Conservation (phyloP, 2,329 filamentous ascomycete species). For the Fusarium coffeatum region DNA sequence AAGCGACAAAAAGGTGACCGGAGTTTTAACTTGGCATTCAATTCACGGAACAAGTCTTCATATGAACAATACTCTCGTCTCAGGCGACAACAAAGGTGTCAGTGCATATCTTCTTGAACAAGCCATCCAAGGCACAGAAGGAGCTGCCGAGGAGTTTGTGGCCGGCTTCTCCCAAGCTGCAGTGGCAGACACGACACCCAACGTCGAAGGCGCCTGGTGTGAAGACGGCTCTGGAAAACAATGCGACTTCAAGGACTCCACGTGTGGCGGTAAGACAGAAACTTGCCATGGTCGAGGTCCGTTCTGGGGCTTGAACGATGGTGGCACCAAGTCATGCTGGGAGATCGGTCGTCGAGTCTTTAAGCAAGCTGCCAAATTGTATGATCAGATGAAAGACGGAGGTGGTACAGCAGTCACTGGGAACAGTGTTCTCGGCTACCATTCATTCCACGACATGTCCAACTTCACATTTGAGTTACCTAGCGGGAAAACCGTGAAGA, state of each 20-base stretch:
- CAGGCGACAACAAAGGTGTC: conserved; percentile 2
- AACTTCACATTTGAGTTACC: neutral
- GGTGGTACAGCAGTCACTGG: neutral
- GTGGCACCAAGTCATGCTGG: conserved; percentile 9
- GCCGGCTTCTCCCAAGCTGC: conserved; percentile 5
- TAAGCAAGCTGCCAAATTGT: neutral
- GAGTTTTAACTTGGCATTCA: conserved; percentile 3
- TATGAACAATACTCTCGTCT: conserved; percentile 13
- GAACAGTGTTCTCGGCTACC: conserved; percentile 3
- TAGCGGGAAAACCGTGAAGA: neutral
- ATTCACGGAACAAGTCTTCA: conserved; percentile 5
- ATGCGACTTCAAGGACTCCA: conserved; percentile 11
- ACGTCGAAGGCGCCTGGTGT: conserved; percentile 13
- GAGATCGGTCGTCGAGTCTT: conserved; percentile 11
- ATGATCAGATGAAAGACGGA: neutral
- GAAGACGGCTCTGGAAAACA: conserved; percentile 8
- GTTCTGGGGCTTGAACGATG: conserved; percentile 10
- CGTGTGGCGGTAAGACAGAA: neutral
- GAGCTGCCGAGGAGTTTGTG: conserved; percentile 2
- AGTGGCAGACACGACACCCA: neutral
- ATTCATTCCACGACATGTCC: conserved; percentile 6
- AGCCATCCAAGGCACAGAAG: neutral
- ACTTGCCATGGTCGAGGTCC: neutral
- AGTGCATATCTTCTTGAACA: neutral
- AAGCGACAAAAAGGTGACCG: neutral